Evolutionary conservation across 164 flowering plant species (phyloP), one percentile per base, ranked within the genome.

Genomic region (Litsea cubeba): DNA sequence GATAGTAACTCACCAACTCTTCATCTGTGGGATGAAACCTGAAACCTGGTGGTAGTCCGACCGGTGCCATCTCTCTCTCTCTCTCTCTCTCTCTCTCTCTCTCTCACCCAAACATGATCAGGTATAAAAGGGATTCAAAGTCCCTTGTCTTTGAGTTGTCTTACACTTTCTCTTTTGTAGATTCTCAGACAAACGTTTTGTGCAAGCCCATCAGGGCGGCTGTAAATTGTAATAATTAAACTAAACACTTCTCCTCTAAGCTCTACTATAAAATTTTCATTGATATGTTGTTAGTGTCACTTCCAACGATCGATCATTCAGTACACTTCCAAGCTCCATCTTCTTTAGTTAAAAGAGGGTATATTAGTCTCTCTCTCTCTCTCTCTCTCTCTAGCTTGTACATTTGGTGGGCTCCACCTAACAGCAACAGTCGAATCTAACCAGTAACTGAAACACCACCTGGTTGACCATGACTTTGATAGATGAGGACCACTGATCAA

Each of bases 11-110:
- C 10, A 92, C 97, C 2, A 92, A 95, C 77, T 92, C 97, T 80
- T 92, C 95, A 71, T 92, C 97, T 14, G 97, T 92, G 1, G 97
- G 97, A 79, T 92, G 97, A 76, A 92, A 92, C 78, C 97, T 75
- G 65, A 92, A 92, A 76, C 95, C 97, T n/a, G 95, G 97, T 72
- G 97, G 97, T 63, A 91, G 79, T 79, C 91, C 94, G 10, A 88
- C 94, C 22, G 92, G 94, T 5, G 97, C 86, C 95, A 92, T 92
- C 49, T 64, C 5, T 25, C 64, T 66, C 40, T 54, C 77, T 30
- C 14, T 50, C 18, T 64, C 73, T 20, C 62, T 57, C 64, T 18
- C 54, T 35, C 24, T 26, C 69, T 63, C 62, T 69, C 69, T 71
- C 49, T 50, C 30, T 30, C 26, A 12, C 54, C 49, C 32, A 24